A percentile compares a stretch with the other conserved stretches of the same genome.
Conservation (phyloP, 2,329 filamentous ascomycete genomes). For the Colletotrichum sp. region DNA sequence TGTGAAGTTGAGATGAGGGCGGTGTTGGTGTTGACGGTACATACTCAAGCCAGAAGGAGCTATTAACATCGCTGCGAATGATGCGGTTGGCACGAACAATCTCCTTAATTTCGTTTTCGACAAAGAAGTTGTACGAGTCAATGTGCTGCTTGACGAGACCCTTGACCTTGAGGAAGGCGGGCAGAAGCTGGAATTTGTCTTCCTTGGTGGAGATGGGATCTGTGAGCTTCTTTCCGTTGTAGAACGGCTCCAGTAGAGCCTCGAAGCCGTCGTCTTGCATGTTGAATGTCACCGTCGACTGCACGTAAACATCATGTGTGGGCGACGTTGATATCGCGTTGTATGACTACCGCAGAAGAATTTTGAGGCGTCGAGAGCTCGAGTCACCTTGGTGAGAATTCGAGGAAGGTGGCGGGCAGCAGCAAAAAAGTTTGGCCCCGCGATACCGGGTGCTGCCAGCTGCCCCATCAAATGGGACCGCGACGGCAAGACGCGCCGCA, state of each 20-base stretch:
- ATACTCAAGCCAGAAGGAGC: conserved; percentile 85
- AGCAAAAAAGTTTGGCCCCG: conserved; percentile 27
- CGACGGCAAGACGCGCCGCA: not conserved
- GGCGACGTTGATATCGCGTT: not conserved
- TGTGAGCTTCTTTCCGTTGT: conserved; percentile 71
- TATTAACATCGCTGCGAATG: conserved; percentile 90
- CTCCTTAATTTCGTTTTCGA: conserved; percentile 95
- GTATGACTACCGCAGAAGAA: not conserved
- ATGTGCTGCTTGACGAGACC: conserved; percentile 97
- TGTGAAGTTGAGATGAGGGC: not conserved
- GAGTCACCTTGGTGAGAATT: conserved; percentile 19
- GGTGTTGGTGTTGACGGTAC: conserved; percentile 26
- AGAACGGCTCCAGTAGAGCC: conserved; percentile 70
- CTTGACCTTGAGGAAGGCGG: conserved; percentile 98
- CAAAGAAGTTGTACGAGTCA: conserved; percentile 98
- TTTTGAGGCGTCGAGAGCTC: conserved; percentile 9
- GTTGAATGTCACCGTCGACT: conserved; percentile 26
- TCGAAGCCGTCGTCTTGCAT: conserved; percentile 72
- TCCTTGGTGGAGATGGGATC: conserved; percentile 69
- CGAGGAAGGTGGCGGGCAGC: conserved; percentile 2
- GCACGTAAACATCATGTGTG: conserved; percentile 20
- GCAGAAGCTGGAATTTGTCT: conserved; percentile 97
- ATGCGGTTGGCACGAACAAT: conserved; percentile 91
- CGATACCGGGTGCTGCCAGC: conserved; percentile 19
- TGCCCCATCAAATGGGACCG: not conserved